Base-by-base conservation (phyloP, 2,329 filamentous ascomycete species). In the Trichoderma atrobrunneum region DNA sequence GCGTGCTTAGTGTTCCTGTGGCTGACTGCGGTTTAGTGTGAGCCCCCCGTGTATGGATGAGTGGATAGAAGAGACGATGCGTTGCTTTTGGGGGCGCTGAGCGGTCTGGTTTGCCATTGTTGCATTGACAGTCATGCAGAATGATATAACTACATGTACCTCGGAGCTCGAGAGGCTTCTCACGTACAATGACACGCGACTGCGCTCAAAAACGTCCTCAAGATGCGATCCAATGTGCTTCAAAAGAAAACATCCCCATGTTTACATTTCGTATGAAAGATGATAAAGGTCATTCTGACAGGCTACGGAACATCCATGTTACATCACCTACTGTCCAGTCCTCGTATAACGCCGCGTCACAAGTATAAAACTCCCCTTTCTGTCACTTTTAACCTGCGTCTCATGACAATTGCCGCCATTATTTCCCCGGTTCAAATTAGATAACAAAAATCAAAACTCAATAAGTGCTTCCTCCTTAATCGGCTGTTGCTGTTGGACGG, bases 401-500 rank as follows among this genome's bases (percentile, higher is more conserved):
- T 65, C 57, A 54, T 54, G 56, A 66, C 57, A 28, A 56, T 51
- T 54, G 56, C 39, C 54, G 64, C 63, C 56, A 24, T 61, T 12
- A 30, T 28, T 28, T 14, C 67, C 48, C 30, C 39, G 10, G 5
- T 61, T 21, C 30, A 61, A 36, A 34, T 51, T 70, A 70, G 39
- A 62, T 54, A 18, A 66, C 3, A 32, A 21, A 16, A 56, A 48
- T 78, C 76, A 95, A 74, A 95, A 85, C 80, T 96, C 93, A 81
- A 96, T 96, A 77, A 96, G 82, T 72, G 90, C 92, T 81, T 95
- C 93, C 81, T 95, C 93, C 61, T 92, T 86, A 1, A 84, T 86
- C 16, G 87, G 87, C 77, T 85, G 77, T 12, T 70, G 71, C 73
- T 79, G 71, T 73, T 79, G 78, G 28, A 78, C 73, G 3, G 81